Evolutionary conservation across 495 filamentous ascomycete species (phyloP).

Genomic region (Hyaloscypha hepaticicola): DNA sequence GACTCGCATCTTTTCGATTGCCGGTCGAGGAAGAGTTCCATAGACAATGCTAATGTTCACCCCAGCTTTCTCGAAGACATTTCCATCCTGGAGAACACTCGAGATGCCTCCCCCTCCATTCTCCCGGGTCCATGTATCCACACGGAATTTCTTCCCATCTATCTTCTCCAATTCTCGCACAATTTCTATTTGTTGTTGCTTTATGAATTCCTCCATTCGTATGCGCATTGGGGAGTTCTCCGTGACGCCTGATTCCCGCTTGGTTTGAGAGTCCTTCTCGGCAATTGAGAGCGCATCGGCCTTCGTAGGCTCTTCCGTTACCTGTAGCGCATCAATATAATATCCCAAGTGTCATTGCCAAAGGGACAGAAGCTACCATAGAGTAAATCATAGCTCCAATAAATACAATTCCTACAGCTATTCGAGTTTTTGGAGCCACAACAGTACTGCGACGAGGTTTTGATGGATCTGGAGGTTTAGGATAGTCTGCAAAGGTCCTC

Average conservation of each 20-base stretch:
- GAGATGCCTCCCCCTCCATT: slow-evolving; percentile 81
- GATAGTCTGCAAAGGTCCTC: slow-evolving; percentile 18
- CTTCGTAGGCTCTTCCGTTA: slow-evolving; percentile 29
- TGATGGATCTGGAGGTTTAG: slow-evolving; percentile 21
- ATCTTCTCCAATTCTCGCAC: slow-evolving; percentile 75
- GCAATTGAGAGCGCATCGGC: slow-evolving; percentile 53
- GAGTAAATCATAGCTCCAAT: slow-evolving; percentile 63
- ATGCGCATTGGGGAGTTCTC: slow-evolving; percentile 90
- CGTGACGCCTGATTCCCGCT: slow-evolving; percentile 63
- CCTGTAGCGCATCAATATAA: slow-evolving; percentile 20
- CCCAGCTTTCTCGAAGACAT: slow-evolving; percentile 97
- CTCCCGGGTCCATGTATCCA: slow-evolving; percentile 85
- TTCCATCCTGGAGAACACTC: slow-evolving; percentile 91
- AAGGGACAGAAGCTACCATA: slow-evolving; percentile 50
- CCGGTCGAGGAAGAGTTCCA: slow-evolving; percentile 81
- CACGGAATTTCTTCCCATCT: slow-evolving; percentile 76
- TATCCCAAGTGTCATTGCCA: slow-evolving; percentile 4
- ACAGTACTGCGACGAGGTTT: slow-evolving; percentile 36
- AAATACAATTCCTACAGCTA: slow-evolving; percentile 62
- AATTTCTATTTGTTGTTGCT: slow-evolving; percentile 84
- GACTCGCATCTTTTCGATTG: slow-evolving; percentile 89
- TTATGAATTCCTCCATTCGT: slow-evolving; percentile 95
- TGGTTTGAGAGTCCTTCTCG: slow-evolving; percentile 65
- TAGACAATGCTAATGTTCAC: slow-evolving; percentile 96
- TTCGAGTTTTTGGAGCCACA: slow-evolving; percentile 52